A percentile compares a stretch with the other conserved stretches of the same genome.
These are phyloP conservation scores for Alternaria arborescens DNA, from an alignment of 2,329 filamentous ascomycete genomes.

Conservation along the genomic window DNA sequence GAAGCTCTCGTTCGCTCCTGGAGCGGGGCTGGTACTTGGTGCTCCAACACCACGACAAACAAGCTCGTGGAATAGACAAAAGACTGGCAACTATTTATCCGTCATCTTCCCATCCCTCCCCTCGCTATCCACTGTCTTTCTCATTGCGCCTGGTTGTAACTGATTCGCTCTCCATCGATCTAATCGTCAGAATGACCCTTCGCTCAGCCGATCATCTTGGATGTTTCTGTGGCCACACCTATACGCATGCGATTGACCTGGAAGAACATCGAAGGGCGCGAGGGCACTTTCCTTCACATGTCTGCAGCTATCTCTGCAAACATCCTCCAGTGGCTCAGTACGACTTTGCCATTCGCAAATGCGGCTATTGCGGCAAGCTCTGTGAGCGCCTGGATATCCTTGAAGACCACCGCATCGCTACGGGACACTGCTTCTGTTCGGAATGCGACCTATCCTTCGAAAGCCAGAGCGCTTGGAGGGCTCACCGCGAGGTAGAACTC, in stretches of 20 bases:
- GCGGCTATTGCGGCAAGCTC: constrained; percentile 15
- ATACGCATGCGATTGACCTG: constrained; percentile 13
- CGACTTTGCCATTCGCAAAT: constrained; percentile 8
- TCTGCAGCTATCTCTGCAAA: constrained; percentile 8
- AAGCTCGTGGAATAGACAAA: background rate
- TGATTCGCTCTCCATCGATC: background rate
- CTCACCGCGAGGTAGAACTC: constrained; percentile 3
- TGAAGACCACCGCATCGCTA: constrained; percentile 16
- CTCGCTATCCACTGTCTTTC: background rate
- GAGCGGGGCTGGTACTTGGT: background rate
- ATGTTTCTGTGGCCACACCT: constrained; percentile 15
- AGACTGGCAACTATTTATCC: background rate
- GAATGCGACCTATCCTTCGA: constrained; percentile 19
- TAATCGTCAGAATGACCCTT: background rate
- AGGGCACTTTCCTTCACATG: constrained; percentile 19
- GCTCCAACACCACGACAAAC: background rate
- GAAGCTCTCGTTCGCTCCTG: background rate
- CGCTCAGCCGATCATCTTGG: background rate
- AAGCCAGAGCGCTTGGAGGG: constrained; percentile 10
- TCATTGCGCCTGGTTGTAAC: background rate
- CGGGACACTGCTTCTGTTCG: constrained; percentile 20
- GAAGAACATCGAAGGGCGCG: constrained; percentile 22
- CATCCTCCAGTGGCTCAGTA: constrained; percentile 13
- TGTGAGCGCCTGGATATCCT: constrained; percentile 19
- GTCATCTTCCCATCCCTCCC: background rate